These are phyloP conservation scores for Aspergillus avenaceus DNA, from an alignment of 495 filamentous ascomycete genomes.

Conservation along the genomic window DNA sequence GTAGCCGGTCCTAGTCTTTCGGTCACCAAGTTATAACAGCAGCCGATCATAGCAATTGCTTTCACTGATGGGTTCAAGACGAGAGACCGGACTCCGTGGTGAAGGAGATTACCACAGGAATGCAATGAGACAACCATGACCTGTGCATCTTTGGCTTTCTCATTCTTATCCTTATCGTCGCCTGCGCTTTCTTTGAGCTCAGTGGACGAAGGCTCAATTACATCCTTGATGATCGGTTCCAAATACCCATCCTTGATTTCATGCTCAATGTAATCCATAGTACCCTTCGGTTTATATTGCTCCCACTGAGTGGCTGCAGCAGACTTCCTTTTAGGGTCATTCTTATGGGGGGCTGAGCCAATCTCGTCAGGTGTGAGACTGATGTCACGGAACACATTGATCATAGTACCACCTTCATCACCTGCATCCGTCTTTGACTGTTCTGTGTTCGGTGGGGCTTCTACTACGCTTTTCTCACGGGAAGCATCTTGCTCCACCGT, in stretches of 20 bases:
- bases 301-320: constrained; percentile 14
- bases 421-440: constrained; percentile 18
- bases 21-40: constrained; percentile 95
- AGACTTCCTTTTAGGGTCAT: constrained; percentile 26
- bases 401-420: constrained; percentile 27
- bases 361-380: constrained; percentile 33
- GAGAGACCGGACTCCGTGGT: constrained; percentile 86
- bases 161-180: constrained; percentile 7
- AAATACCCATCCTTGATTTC: constrained; percentile 64
- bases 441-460: constrained; percentile 1
- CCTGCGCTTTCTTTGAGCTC: constrained; percentile 1
- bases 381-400: constrained; percentile 38
- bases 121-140: constrained; percentile 93
- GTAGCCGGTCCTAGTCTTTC: constrained; percentile 84
- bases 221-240: constrained; percentile 71
- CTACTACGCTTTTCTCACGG: neutral
- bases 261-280: constrained; percentile 52
- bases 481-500: constrained; percentile 18
- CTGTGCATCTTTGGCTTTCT: constrained; percentile 28
- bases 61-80: constrained; percentile 75
- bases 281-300: constrained; percentile 26
- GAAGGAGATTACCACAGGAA: constrained; percentile 94
- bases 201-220: constrained; percentile 34
- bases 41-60: constrained; percentile 90
- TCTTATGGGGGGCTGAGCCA: constrained; percentile 8